Base-by-base conservation (phyloP, 805 yeast species). In the Dipodascus albidus region DNA sequence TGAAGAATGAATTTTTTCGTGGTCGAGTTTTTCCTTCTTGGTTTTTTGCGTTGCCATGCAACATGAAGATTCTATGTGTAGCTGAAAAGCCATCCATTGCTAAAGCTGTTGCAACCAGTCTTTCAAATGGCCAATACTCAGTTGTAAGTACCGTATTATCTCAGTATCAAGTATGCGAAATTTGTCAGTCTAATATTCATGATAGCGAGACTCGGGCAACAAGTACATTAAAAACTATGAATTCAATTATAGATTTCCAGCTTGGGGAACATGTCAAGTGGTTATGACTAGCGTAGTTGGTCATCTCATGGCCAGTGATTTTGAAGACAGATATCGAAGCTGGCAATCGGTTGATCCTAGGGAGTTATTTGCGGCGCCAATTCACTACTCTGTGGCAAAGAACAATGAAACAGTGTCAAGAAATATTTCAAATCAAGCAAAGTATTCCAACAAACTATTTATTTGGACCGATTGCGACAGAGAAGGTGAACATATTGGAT, bases 381-480 rank as follows among this genome's bases (percentile, higher is more conserved):
- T 85, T 3, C 72, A 72, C 48, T 60, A 58, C 11, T 63, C 67
- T 1, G 64, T 72, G 31, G 71, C 74, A 11, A 66, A 70, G 47
- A 75, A 74, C 49, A 74, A 74, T 54, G 60, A 59, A 54, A 71
- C 70, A 31, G 75, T 88, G 21, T 83, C 83, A 2, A 68, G 72
- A 9, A 93, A 91, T 63, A 87, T 93, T 50, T 66, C 76, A 27
- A 67, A 67, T 2, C 88, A 88, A 63, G 85, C 89, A 2, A 66
- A 82, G 44, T 62, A 62, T 19, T 78, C 87, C 3, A 78, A 80
- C 52, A 70, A 71, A 42, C 69, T 93, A 53, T 87, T 88, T 86
- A 87, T 93, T 4, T 93, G 99, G 98, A 93, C 99, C 0, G 99
- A 93, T 75, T 93, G 99, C 69, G 98, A 90, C 74, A 74, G 97